Conservation (phyloP, 208 protist species). For the Trichomonas gallinae region DNA sequence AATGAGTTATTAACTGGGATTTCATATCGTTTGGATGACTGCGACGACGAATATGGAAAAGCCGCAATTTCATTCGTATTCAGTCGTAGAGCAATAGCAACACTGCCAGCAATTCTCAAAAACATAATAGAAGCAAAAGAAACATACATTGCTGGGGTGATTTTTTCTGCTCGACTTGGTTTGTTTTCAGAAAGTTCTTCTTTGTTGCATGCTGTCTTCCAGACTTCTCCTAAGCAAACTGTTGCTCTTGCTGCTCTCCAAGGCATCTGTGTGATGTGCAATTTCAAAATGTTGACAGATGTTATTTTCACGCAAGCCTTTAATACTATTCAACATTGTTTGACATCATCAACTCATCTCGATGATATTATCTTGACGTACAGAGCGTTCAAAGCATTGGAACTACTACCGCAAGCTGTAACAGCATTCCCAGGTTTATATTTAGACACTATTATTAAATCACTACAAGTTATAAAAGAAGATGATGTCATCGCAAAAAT, state of each 20-base stretch:
- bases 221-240: not conserved
- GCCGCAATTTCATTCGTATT: not conserved
- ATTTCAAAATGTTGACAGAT: not conserved
- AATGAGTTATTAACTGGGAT: not conserved
- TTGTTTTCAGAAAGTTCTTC: not conserved
- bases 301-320: not conserved
- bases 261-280: not conserved
- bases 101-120: not conserved
- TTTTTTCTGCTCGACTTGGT: not conserved
- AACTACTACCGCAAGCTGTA: not conserved
- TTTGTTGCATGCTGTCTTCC: not conserved
- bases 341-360: not conserved
- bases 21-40: not conserved
- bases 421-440: not conserved
- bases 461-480: not conserved
- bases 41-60: not conserved
- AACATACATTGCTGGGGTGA: not conserved
- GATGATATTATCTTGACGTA: not conserved
- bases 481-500: not conserved
- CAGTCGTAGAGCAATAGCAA: too few relatives aligned
- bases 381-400: not conserved
- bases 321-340: not conserved
- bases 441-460: not conserved
- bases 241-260: not conserved
- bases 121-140: not conserved